A percentile compares a stretch with the other conserved stretches of the same genome.
Conservation (phyloP, 2,329 filamentous ascomycete genomes). For the Diplodia sapinea region DNA sequence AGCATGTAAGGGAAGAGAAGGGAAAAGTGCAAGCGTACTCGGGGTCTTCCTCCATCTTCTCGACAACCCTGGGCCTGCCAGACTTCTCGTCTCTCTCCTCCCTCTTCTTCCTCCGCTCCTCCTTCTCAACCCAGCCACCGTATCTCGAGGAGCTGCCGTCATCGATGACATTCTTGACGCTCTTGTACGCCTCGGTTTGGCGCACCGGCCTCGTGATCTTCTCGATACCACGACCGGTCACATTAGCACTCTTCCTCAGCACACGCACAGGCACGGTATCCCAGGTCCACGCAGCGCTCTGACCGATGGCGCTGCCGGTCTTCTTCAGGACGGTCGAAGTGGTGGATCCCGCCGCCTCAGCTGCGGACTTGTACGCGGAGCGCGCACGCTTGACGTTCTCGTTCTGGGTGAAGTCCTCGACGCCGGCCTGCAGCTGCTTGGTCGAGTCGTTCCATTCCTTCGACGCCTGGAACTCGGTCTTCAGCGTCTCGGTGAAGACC, state of each 20-base stretch:
- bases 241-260: constrained; percentile 81
- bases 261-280: constrained; percentile 93
- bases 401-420: constrained; percentile 91
- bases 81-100: constrained; percentile 70
- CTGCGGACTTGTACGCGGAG: constrained; percentile 84
- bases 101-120: constrained; percentile 82
- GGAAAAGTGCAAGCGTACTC: constrained; percentile 65
- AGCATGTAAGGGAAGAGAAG: constrained; percentile 35
- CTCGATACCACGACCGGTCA: constrained; percentile 85
- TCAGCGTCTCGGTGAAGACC: constrained; percentile 96
- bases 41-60: constrained; percentile 36
- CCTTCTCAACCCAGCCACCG: constrained; percentile 95
- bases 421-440: constrained; percentile 87
- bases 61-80: constrained; percentile 43
- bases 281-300: constrained; percentile 96
- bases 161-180: constrained; percentile 92
- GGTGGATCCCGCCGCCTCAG: constrained; percentile 78
- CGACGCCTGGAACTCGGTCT: constrained; percentile 90
- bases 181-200: constrained; percentile 92
- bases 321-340: constrained; percentile 81
- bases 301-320: constrained; percentile 85
- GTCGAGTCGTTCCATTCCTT: constrained; percentile 99
- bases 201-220: constrained; percentile 94
- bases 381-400: constrained; percentile 86
- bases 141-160: constrained; percentile 96